Evolutionary conservation across 2,329 filamentous ascomycete species (phyloP).

Genomic region (Pseudocercospora macadamiae): DNA sequence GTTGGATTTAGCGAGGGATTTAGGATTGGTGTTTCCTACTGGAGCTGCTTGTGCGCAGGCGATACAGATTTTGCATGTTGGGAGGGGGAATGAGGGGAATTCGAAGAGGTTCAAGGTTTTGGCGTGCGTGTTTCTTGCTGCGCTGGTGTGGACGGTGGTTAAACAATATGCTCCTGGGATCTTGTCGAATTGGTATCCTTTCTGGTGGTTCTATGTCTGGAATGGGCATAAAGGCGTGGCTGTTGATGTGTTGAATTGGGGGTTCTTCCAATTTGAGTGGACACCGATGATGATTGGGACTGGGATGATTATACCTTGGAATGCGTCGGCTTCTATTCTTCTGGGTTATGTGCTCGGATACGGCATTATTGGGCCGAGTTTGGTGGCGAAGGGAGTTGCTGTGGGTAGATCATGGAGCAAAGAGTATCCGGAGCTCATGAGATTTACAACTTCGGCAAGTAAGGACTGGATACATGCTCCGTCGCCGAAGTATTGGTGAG

Average conservation of each 20-base stretch:
- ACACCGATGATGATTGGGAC: not conserved
- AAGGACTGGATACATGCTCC: not conserved
- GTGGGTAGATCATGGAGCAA: not conserved
- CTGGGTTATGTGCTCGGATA: not conserved
- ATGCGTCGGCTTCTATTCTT: not conserved
- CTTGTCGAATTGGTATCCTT: not conserved
- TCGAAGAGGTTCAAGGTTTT: not conserved
- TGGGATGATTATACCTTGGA: not conserved
- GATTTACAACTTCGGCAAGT: not conserved
- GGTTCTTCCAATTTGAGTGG: not conserved
- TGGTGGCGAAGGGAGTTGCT: not conserved
- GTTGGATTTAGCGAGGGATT: not conserved
- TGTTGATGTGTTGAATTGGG: not conserved
- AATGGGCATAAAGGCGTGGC: not conserved
- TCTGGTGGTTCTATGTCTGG: constrained; percentile 3
- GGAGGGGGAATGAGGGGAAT: not conserved
- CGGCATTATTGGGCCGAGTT: not conserved
- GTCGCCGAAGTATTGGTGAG: no score
- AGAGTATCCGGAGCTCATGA: not conserved
- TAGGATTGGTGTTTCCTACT: not conserved
- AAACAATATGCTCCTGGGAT: constrained; percentile 1
- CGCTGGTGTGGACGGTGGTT: not conserved
- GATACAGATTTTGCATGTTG: not conserved
- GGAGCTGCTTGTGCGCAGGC: not conserved
- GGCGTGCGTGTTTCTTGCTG: not conserved